Conservation (phyloP, 257 asterid genomes). For the Galeopsis tetrahit region DNA sequence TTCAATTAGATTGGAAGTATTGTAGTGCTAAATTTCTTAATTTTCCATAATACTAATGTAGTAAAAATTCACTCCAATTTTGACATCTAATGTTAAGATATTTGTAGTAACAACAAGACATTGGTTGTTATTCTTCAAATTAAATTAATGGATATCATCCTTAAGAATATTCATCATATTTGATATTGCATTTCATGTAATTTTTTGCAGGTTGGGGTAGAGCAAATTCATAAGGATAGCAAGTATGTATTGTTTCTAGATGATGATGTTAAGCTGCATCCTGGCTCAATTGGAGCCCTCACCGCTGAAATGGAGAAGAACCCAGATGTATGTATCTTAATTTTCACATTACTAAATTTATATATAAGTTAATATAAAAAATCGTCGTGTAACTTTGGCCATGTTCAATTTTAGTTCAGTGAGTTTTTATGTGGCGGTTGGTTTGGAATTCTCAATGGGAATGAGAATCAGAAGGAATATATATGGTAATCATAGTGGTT, state of each 20-base stretch:
- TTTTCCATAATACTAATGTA: not conserved
- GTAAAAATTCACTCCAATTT: not conserved
- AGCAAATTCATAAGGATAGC: slow-evolving; percentile 71
- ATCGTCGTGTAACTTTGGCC: too few relatives aligned
- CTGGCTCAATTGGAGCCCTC: slow-evolving; percentile 85
- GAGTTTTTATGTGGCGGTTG: too few relatives aligned
- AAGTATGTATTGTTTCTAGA: slow-evolving; percentile 77
- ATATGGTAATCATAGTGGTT: too few relatives aligned
- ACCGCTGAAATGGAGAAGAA: slow-evolving; percentile 78
- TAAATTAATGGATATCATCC: slow-evolving; percentile 5
- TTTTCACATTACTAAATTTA: not conserved
- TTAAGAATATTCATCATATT: not conserved
- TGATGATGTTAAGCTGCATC: slow-evolving; percentile 88
- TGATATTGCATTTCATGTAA: slow-evolving; percentile 10
- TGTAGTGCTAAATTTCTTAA: not conserved
- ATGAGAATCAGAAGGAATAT: too few relatives aligned
- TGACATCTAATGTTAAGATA: not conserved
- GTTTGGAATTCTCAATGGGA: too few relatives aligned
- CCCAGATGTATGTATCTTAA: slow-evolving; percentile 56
- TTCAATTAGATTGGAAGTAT: slow-evolving; percentile 8
- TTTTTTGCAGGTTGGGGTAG: slow-evolving; percentile 70
- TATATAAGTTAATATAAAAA: not conserved
- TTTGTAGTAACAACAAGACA: not conserved
- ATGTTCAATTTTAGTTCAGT: too few relatives aligned
- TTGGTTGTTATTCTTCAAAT: not conserved